Base-by-base conservation (phyloP, 2,329 filamentous ascomycete genomes). In the Davidsoniella virescens region DNA sequence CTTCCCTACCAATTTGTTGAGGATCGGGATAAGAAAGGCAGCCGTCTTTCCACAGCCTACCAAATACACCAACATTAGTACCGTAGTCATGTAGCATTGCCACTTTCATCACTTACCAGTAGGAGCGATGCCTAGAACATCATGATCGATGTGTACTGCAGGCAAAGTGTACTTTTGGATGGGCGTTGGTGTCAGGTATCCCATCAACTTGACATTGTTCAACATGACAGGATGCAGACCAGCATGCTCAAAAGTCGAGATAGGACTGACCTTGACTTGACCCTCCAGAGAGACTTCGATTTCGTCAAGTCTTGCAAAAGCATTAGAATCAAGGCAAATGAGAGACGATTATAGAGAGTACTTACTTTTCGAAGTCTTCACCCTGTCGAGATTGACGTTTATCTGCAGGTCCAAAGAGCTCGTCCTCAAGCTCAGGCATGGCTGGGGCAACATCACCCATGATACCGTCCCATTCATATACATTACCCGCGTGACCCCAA, bases 1-100 rank as follows among this genome's bases (percentile, higher is more conserved):
- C 67, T 96, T 96, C 23, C 92, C 92, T 87, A 96, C 95, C 18
- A 98, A 68, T 63, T 84, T 83, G 54, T 87, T 94, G 47, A 96
- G 60, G 53, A 94, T 84, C 0, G 92, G 92, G 50, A 95, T 78
- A 4, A 98, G 67, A 60, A 92, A 98, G 0, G 92, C 88, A 0
- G 84, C 90, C 0, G 92, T 98, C 71, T 98, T 98, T 48, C 92
- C 92, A 23, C 90, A 96, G 17, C 92, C 90, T 95, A 45, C 4
- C 12, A 55, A n/a, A 10, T 23, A 9, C 38, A 40, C 23, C 20
- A 55, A 37, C 33, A 44, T 44, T 8, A 38, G 26, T 33, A 56
- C 9, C 55, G 47, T 20, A 26, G 7, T 33, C 29, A 33, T 33
- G 47, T 9, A 37, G 23, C 44, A 10, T 12, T 1, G 9, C 5